These are phyloP conservation scores for Nemania sp. DNA, from an alignment of 2,329 filamentous ascomycete species.

Conservation along the genomic window DNA sequence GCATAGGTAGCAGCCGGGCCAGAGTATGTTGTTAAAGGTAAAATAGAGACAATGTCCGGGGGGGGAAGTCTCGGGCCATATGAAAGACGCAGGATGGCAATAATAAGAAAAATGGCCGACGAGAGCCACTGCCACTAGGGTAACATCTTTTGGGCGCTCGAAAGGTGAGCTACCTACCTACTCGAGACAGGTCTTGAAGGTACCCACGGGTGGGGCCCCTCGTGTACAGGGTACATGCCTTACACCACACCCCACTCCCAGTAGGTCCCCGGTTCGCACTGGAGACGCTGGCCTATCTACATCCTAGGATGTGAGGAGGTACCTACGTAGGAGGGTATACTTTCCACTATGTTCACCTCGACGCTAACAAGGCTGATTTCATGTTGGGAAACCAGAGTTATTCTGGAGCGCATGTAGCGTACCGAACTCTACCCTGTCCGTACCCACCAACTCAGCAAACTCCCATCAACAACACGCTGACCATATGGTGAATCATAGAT, in stretches of 20 bases:
- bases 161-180: constrained; percentile 11
- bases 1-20: constrained; percentile 16
- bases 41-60: not conserved
- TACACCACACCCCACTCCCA: constrained; percentile 2
- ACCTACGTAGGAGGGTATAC: too few species aligned
- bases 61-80: not conserved
- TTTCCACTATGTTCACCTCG: too few species aligned
- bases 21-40: constrained; percentile 6
- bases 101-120: constrained; percentile 24
- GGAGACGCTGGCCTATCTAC: constrained; percentile 6
- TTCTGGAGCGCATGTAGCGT: not conserved
- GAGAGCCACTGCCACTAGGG: not conserved
- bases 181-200: too few species aligned
- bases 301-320: not conserved
- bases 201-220: not conserved
- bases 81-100: constrained; percentile 14
- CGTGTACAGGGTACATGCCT: constrained; percentile 12
- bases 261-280: not conserved
- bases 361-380: constrained; percentile 8
- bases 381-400: not conserved
- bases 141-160: constrained; percentile 9
- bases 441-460: constrained; percentile 20
- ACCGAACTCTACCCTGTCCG: too few species aligned
- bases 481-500: not conserved
- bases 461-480: not conserved